Conservation (phyloP, 768 basidiomycete genomes). For the Pulveroboletus ravenelii region DNA sequence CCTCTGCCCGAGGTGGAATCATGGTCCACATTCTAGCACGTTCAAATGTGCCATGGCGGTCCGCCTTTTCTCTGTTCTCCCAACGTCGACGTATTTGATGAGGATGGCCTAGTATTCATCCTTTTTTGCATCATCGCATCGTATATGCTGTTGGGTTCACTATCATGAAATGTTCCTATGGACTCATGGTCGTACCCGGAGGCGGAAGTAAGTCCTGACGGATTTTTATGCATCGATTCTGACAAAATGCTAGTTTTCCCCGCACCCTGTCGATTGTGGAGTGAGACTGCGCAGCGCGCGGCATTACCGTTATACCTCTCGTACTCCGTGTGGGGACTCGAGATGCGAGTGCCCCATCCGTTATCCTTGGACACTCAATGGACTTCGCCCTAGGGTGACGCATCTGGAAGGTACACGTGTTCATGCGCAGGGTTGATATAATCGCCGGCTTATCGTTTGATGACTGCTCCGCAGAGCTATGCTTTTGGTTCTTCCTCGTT, state of each 20-base stretch:
- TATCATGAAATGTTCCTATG: conserved; percentile 69
- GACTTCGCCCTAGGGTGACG: conserved; percentile 52
- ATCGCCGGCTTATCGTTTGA: not conserved
- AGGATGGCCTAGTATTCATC: conserved; percentile 60
- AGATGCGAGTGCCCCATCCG: conserved; percentile 52
- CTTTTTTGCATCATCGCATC: conserved; percentile 49
- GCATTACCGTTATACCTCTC: conserved; percentile 64
- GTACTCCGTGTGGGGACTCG: conserved; percentile 68
- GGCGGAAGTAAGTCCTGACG: conserved; percentile 36
- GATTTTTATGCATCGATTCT: not conserved
- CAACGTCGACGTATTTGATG: not conserved
- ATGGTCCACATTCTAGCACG: conserved; percentile 59
- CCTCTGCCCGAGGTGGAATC: conserved; percentile 52
- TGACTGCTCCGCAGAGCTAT: conserved; percentile 52
- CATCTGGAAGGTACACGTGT: conserved; percentile 63
- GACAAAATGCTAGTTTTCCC: conserved; percentile 49
- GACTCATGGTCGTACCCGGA: conserved; percentile 44
- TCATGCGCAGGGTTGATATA: not conserved
- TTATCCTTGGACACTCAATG: not conserved
- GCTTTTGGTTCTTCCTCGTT: conserved; percentile 84
- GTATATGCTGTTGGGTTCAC: conserved; percentile 62
- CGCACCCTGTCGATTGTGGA: conserved; percentile 60
- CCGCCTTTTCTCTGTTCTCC: conserved; percentile 15
- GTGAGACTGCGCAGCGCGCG: conserved; percentile 36
- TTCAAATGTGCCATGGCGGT: conserved; percentile 88